These are phyloP conservation scores for Collybiopsis confluens DNA, from an alignment of 768 basidiomycete genomes.

Conservation along the genomic window DNA sequence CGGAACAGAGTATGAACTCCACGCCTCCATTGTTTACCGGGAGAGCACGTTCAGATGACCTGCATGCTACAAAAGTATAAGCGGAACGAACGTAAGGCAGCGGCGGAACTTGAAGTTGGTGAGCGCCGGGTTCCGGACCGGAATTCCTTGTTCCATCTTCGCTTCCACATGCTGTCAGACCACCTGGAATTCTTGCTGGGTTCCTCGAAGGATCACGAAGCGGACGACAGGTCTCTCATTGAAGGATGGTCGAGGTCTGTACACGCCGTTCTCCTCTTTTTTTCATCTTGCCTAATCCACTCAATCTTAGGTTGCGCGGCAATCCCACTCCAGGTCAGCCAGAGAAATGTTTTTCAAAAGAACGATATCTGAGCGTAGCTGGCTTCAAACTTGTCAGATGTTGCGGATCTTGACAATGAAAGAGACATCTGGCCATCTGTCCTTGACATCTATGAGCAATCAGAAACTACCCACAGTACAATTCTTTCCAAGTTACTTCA, in stretches of 20 bases:
- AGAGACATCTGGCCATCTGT: constrained; percentile 25
- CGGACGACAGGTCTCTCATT: constrained; percentile 19
- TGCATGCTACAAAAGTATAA: no score
- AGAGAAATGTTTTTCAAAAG: no score
- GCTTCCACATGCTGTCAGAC: constrained; percentile 6
- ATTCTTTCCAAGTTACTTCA: constrained; percentile 18
- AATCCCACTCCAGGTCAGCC: neutral
- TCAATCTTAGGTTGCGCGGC: neutral
- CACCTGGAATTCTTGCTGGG: constrained; percentile 28
- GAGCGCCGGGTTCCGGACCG: no score
- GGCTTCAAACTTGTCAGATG: constrained; percentile 3
- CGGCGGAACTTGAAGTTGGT: no score
- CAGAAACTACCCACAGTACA: neutral
- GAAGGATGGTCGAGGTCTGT: constrained; percentile 27
- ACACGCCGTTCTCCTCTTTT: no score
- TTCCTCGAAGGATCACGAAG: constrained; percentile 18
- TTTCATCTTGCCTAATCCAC: neutral
- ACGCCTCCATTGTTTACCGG: no score
- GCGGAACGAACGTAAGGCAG: neutral
- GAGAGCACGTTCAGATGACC: no score
- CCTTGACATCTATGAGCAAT: constrained; percentile 24
- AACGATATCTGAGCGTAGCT: no score
- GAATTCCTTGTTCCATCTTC: no score
- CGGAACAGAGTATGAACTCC: neutral
- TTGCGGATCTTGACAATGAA: constrained; percentile 8